phyloP scores from a whole-genome alignment of 2,329 filamentous ascomycete species.

The Microsporum canis region DNA sequence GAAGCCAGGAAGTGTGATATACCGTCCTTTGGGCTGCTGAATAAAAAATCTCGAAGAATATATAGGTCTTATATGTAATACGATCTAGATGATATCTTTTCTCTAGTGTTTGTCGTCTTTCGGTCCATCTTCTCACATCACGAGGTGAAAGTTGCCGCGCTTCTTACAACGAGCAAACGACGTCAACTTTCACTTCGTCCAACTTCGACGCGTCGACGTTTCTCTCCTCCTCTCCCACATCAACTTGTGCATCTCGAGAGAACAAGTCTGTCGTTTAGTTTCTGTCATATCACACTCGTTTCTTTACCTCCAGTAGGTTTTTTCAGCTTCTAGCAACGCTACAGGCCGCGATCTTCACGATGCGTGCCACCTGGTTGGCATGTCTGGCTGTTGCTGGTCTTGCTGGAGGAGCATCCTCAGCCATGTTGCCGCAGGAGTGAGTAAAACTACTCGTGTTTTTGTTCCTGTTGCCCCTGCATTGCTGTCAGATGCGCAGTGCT shows the following conservation, averaged over 20 bases:
- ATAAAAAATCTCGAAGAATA: no score
- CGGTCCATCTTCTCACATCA: not conserved
- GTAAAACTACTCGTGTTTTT: not conserved
- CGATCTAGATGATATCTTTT: not conserved
- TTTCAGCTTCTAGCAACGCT: not conserved
- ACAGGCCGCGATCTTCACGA: not conserved
- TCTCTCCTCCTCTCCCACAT: not conserved
- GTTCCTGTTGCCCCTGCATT: not conserved
- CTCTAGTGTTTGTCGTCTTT: not conserved
- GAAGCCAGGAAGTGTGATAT: no score
- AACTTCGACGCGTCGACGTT: not conserved
- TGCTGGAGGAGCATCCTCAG: not conserved
- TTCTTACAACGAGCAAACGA: not conserved
- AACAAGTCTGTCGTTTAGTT: not conserved
- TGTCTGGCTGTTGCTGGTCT: not conserved
- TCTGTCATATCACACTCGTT: not conserved
- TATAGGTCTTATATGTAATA: not conserved
- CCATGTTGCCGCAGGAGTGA: conserved; percentile 1
- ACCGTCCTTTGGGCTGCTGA: no score
- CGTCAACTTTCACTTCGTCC: not conserved
- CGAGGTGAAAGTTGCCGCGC: not conserved
- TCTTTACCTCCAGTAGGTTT: not conserved
- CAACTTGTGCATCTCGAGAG: not conserved
- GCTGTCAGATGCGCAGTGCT: not conserved
- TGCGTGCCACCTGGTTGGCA: not conserved